Evolutionary conservation across 305 asterid species (phyloP).

Genomic region (Fraxinus sp.): DNA sequence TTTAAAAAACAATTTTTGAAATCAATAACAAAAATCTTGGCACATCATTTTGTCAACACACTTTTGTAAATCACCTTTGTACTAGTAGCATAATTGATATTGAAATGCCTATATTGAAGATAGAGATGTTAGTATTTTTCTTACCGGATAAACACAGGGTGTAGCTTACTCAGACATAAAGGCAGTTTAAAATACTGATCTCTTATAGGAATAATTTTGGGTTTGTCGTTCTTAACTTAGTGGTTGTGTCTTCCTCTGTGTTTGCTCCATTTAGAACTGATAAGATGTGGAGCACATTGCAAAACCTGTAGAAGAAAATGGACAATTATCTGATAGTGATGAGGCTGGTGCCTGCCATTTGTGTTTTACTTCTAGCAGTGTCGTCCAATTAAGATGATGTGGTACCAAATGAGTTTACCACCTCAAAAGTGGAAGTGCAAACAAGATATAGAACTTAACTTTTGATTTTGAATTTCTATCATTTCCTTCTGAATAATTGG

Average conservation of each 20-base stretch:
- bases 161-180: neutral
- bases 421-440: neutral
- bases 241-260: neutral
- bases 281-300: neutral
- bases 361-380: neutral
- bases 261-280: neutral
- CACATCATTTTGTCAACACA: too few species aligned
- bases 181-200: neutral
- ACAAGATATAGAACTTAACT: neutral
- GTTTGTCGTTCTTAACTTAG: neutral
- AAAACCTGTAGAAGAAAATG: neutral
- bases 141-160: neutral
- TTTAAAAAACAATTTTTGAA: too few species aligned
- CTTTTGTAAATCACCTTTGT: too few species aligned
- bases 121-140: neutral
- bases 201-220: neutral
- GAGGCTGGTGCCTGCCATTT: neutral
- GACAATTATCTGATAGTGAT: neutral
- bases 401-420: neutral
- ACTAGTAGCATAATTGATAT: too few species aligned
- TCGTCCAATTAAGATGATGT: neutral
- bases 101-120: neutral
- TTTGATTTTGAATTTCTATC: neutral
- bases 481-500: conserved; percentile 14
- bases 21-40: too few species aligned